Conservation (phyloP, 305 asterid species). For the Fraxinus nigra region DNA sequence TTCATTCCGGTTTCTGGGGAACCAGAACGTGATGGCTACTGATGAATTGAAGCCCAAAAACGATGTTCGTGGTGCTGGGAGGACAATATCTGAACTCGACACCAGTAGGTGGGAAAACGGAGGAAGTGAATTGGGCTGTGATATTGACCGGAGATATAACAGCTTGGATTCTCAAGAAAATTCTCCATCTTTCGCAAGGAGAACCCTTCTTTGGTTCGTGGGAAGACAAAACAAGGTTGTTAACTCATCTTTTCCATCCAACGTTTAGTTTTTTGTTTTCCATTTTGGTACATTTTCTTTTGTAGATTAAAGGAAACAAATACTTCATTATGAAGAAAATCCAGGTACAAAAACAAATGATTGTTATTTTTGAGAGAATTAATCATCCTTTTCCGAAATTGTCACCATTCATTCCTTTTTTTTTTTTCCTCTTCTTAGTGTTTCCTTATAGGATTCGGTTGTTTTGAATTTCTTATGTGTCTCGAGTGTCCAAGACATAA, state of each 20-base stretch:
- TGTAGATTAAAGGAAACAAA: too few species aligned
- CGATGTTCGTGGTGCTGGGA: slow-evolving; percentile 21
- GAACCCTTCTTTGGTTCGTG: slow-evolving; percentile 64
- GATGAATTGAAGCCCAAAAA: slow-evolving; percentile 27
- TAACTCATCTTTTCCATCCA: slow-evolving; percentile 27
- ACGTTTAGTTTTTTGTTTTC: too few species aligned
- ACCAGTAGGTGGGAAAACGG: slow-evolving; percentile 33
- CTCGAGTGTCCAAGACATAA: background rate
- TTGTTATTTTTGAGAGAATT: slow-evolving; percentile 3
- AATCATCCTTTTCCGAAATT: background rate
- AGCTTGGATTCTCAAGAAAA: slow-evolving; percentile 52
- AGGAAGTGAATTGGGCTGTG: slow-evolving; percentile 30
- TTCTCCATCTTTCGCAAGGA: slow-evolving; percentile 59
- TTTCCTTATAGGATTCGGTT: background rate
- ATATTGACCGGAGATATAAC: slow-evolving; percentile 36
- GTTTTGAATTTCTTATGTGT: background rate
- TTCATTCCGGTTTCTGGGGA: slow-evolving; percentile 54
- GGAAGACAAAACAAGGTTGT: slow-evolving; percentile 65
- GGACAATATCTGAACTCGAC: slow-evolving; percentile 42
- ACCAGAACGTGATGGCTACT: slow-evolving; percentile 7
- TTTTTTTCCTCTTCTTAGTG: background rate
- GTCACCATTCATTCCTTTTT: background rate
- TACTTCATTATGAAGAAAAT: too few species aligned
- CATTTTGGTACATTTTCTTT: too few species aligned
- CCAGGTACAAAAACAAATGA: background rate